Conservation (phyloP, 306 rosid species). For the Arachis stenosperma region DNA sequence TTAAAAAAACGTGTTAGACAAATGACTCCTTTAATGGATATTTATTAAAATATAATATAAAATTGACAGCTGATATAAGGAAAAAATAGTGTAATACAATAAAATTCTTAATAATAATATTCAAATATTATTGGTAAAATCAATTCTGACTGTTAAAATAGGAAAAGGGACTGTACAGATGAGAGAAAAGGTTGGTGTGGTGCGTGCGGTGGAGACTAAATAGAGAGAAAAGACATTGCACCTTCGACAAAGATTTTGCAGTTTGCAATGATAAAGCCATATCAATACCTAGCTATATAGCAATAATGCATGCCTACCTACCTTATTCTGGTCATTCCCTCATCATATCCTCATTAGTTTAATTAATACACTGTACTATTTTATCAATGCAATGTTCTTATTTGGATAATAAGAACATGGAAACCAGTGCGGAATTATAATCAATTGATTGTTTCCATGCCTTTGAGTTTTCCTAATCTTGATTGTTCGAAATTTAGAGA, state of each 20-base stretch:
- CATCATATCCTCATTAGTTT: conserved; percentile 1
- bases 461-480: conserved; percentile 13
- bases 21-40: too few relatives aligned
- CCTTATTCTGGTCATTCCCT: not conserved
- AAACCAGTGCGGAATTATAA: not conserved
- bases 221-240: conserved; percentile 46
- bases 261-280: conserved; percentile 40
- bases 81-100: too few relatives aligned
- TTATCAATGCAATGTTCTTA: too few relatives aligned
- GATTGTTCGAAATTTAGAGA: conserved; percentile 52
- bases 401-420: conserved; percentile 23
- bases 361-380: not conserved
- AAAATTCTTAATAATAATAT: too few relatives aligned
- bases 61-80: not conserved
- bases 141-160: too few relatives aligned
- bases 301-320: not conserved
- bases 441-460: conserved; percentile 3
- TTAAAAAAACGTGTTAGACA: too few relatives aligned
- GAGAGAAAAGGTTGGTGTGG: conserved; percentile 36
- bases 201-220: conserved; percentile 15
- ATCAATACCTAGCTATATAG: not conserved
- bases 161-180: conserved; percentile 18
- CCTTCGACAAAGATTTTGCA: conserved; percentile 66
- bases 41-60: not conserved
- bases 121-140: too few relatives aligned